A percentile compares a stretch with the other conserved stretches of the same genome.
These are phyloP conservation scores for Epichloe festucae DNA, from an alignment of 2,329 filamentous ascomycete species.

Conservation along the genomic window DNA sequence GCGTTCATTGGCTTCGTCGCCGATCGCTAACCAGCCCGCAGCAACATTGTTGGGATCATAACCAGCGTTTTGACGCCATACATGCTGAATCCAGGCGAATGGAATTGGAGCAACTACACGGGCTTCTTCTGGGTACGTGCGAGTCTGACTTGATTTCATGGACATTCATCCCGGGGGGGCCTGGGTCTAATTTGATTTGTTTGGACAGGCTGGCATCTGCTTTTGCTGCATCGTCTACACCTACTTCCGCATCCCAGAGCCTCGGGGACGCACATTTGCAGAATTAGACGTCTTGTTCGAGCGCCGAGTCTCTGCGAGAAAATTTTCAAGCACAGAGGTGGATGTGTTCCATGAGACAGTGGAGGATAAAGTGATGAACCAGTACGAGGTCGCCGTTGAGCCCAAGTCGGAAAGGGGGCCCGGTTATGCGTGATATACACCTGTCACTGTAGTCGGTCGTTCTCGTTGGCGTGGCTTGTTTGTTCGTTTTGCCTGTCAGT, in stretches of 20 bases:
- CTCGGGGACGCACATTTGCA: slow-evolving; percentile 66
- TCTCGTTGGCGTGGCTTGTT: not conserved
- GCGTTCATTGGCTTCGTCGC: not conserved
- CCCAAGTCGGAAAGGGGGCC: slow-evolving; percentile 7
- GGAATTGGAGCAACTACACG: slow-evolving; percentile 79
- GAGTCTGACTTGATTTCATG: not conserved
- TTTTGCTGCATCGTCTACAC: slow-evolving; percentile 72
- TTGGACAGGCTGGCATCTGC: slow-evolving; percentile 53
- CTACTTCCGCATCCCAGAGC: slow-evolving; percentile 48
- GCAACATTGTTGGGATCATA: slow-evolving; percentile 71
- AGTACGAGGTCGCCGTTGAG: slow-evolving; percentile 29
- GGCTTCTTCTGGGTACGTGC: slow-evolving; percentile 70
- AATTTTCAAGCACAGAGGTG: slow-evolving; percentile 50
- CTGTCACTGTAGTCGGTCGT: no score
- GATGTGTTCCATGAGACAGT: slow-evolving; percentile 42
- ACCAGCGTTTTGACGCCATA: slow-evolving; percentile 75
- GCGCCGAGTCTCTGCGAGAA: slow-evolving; percentile 53
- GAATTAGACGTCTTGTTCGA: slow-evolving; percentile 82
- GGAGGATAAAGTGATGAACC: slow-evolving; percentile 33
- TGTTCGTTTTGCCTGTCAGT: not conserved
- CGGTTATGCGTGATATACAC: not conserved
- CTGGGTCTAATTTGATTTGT: not conserved
- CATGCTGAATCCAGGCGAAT: slow-evolving; percentile 79
- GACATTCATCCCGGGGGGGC: not conserved
- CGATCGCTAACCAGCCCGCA: slow-evolving; percentile 13